A percentile compares a stretch with the other conserved stretches of the same genome.
Conservation (phyloP, 192 early-diverging fungal species). For the Coemansia sp. region DNA sequence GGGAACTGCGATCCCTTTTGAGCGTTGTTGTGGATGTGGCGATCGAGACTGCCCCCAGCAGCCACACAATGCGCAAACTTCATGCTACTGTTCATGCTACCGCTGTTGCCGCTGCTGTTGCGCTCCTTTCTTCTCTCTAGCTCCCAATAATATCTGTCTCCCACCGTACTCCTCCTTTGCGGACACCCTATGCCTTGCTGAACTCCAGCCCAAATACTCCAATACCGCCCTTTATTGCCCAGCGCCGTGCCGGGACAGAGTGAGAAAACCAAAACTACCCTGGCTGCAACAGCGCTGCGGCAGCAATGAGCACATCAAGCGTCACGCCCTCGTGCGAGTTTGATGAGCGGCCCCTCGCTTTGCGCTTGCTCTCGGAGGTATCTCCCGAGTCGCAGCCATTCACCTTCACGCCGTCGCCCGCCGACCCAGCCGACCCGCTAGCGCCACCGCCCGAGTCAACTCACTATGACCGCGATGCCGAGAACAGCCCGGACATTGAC, state of each 20-base stretch:
- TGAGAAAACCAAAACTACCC: background rate
- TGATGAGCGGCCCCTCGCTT: background rate
- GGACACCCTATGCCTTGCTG: background rate
- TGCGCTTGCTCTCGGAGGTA: background rate
- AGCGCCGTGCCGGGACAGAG: background rate
- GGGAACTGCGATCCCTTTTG: too few relatives aligned
- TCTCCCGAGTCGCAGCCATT: background rate
- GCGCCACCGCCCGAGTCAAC: background rate
- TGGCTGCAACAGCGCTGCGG: background rate
- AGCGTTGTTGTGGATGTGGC: background rate
- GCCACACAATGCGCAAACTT: background rate
- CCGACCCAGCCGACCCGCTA: background rate
- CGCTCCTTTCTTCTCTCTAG: background rate
- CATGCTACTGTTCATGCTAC: background rate
- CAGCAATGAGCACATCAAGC: background rate
- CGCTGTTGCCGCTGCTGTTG: background rate
- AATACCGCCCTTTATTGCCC: background rate
- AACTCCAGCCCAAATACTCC: background rate
- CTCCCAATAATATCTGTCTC: background rate
- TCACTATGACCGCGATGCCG: background rate
- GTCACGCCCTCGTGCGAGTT: background rate
- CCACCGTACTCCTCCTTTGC: background rate
- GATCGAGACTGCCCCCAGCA: background rate
- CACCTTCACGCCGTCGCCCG: background rate
- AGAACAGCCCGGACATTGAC: constrained; percentile 3